A percentile compares a stretch with the other conserved stretches of the same genome.
Evolutionary conservation across 2,329 filamentous ascomycete genomes (phyloP).

Genomic region (Mariannaea sp.): DNA sequence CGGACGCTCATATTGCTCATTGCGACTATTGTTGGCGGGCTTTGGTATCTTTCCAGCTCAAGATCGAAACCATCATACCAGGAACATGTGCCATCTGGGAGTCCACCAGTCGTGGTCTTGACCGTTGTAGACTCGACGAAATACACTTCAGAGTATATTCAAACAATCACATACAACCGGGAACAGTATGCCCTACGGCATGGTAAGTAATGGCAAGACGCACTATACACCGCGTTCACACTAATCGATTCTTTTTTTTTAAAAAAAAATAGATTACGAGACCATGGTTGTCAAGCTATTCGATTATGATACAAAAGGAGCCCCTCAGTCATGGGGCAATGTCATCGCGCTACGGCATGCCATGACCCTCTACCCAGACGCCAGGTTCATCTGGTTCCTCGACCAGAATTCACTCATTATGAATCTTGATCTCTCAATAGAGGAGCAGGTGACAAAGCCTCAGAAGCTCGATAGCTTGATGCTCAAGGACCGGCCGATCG

Average conservation of each 20-base stretch:
- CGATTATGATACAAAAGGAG: conserved; percentile 72
- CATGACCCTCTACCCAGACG: conserved; percentile 76
- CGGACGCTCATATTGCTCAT: conserved; percentile 61
- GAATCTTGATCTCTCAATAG: conserved; percentile 73
- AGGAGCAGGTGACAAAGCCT: conserved; percentile 71
- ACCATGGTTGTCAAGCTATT: conserved; percentile 79
- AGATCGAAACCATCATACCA: conserved; percentile 39
- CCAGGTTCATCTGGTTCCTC: conserved; percentile 84
- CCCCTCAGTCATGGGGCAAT: conserved; percentile 71
- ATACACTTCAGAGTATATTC: conserved; percentile 69
- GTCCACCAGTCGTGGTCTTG: conserved; percentile 74
- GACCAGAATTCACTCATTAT: conserved; percentile 87
- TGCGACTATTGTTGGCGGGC: conserved; percentile 58
- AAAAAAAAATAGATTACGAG: conserved; percentile 87
- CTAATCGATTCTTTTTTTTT: conserved; percentile 17
- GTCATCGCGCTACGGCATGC: conserved; percentile 89
- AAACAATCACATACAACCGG: conserved; percentile 80
- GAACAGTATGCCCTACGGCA: conserved; percentile 83
- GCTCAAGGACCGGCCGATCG: conserved; percentile 83
- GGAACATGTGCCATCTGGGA: conserved; percentile 54
- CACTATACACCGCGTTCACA: background rate
- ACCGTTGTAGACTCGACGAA: conserved; percentile 76
- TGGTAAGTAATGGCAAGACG: conserved; percentile 59
- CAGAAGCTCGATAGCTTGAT: conserved; percentile 74
- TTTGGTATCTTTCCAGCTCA: conserved; percentile 62